phyloP scores from a whole-genome alignment of 192 early-diverging fungal species.

The Linderina pennispora region DNA sequence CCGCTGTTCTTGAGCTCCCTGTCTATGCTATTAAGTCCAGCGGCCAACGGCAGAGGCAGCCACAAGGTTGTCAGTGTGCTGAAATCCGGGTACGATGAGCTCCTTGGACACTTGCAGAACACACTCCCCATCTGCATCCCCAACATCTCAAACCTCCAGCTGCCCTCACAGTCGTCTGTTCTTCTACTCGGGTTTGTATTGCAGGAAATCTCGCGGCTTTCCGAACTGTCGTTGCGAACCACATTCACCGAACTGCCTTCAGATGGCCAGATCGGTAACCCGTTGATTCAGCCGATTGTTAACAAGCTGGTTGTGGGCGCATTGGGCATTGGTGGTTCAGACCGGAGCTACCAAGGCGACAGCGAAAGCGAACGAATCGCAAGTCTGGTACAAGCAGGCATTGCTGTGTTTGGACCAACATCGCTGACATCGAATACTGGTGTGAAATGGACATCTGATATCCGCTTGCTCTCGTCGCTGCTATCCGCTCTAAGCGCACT shows the following conservation, averaged over 20 bases:
- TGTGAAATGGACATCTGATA: neutral
- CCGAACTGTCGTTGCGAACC: neutral
- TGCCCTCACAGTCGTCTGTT: neutral
- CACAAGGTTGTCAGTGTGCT: slow-evolving; percentile 1
- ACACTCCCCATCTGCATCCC: neutral
- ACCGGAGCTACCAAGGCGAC: neutral
- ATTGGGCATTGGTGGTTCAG: slow-evolving; percentile 1
- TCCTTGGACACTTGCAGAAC: neutral
- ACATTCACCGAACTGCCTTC: neutral
- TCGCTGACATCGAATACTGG: neutral
- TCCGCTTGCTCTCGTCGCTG: slow-evolving; percentile 1
- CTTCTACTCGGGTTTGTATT: slow-evolving; percentile 10
- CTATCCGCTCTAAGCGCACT: slow-evolving; percentile 2
- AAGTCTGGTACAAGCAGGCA: neutral
- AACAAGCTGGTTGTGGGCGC: neutral
- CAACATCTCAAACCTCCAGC: neutral
- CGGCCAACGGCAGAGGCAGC: neutral
- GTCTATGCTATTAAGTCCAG: neutral
- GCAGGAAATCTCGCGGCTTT: slow-evolving; percentile 5
- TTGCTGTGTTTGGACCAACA: slow-evolving; percentile 2
- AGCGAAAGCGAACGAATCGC: slow-evolving; percentile 5
- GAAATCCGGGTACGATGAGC: neutral
- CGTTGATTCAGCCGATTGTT: neutral
- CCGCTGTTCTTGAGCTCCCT: slow-evolving; percentile 15
- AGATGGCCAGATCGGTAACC: neutral